Evolutionary conservation across 2,329 filamentous ascomycete species (phyloP), one percentile per base, ranked within the genome.

Genomic region (Colletotrichum salicis): DNA sequence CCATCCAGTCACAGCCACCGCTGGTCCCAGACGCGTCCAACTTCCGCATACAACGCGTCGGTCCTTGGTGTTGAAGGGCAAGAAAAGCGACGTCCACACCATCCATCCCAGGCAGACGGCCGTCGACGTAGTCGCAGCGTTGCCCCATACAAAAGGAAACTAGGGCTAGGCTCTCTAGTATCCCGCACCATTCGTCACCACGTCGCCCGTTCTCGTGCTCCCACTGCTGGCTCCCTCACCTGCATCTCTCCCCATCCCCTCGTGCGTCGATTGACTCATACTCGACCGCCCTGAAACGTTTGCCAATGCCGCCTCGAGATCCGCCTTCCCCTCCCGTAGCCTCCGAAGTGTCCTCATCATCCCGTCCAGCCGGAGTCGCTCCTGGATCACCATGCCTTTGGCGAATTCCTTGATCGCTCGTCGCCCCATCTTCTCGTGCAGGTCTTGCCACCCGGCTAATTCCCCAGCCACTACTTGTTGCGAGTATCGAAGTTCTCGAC

Each of bases 381-480:
- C 96, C 64, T 89, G 88, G 4, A 97, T 89, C 31, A 98, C 86
- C 88, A 95, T 95, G 37, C 90, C 90, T 77, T 87, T 89, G 22
- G 93, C 96, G 76, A 97, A 89, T 58, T 94, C 91, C 75, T 88
- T 90, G 73, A 98, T 89, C 33, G 94, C 93, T 70, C 89, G 89
- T 72, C 91, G 86, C 1, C 93, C 95, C 83, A 94, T 90, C 77
- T 89, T 90, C 75, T 94, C 94, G 78, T 97, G 91, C 84, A 95
- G 90, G 52, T 97, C 94, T 78, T 97, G 95, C 94, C 96, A 99
- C 19, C 94, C 95, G 0, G 96, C 96, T 67, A 99, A 82, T 83
- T 99, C 96, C 1, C 91, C 88, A 7, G 97, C 96, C 29, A 98
- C 96, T 15, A 96, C 94, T 81, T 97, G 94, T 83, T 98, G 96